Percentiles rank a stretch among this genome's conserved stretches.
Evolutionary conservation across 305 asterid species (phyloP).

Genomic region (Galium porrigens): DNA sequence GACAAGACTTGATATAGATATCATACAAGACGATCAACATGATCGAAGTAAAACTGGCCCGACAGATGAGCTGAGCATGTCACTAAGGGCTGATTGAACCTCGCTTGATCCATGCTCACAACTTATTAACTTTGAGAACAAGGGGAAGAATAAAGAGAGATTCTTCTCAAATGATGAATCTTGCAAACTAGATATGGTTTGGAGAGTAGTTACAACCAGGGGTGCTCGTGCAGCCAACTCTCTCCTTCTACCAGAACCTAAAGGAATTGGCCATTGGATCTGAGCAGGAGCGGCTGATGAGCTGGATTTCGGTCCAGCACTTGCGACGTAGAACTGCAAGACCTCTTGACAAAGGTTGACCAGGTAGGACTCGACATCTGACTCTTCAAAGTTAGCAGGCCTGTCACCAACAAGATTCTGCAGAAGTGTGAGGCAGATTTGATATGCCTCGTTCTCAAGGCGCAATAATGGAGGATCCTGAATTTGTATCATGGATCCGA

Average conservation of each 20-base stretch:
- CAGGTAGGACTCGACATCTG: constrained; percentile 66
- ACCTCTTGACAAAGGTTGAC: constrained; percentile 78
- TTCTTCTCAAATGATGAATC: constrained; percentile 67
- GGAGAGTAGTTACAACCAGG: constrained; percentile 66
- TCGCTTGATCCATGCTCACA: constrained; percentile 95
- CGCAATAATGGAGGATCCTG: constrained; percentile 99
- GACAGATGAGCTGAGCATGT: constrained; percentile 67
- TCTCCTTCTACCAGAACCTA: constrained; percentile 72
- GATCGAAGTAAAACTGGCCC: constrained; percentile 78
- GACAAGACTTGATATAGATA: constrained; percentile 19
- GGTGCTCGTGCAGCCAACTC: constrained; percentile 95
- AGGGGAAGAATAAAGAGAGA: constrained; percentile 55
- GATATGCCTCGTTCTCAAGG: constrained; percentile 92
- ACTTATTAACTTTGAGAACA: constrained; percentile 67
- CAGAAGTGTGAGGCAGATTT: constrained; percentile 71
- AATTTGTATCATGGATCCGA: constrained; percentile 75
- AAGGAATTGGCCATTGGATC: constrained; percentile 55
- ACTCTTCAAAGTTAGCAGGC: constrained; percentile 40
- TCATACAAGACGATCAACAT: constrained; percentile 43
- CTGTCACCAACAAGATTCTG: constrained; percentile 65
- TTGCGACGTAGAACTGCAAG: constrained; percentile 55
- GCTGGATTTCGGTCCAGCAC: constrained; percentile 26
- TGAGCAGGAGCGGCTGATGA: constrained; percentile 27
- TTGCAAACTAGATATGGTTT: constrained; percentile 64
- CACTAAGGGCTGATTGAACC: constrained; percentile 77